Conservation (phyloP, 148 eudicot genomes). For the Vaccinium vitisidaea region DNA sequence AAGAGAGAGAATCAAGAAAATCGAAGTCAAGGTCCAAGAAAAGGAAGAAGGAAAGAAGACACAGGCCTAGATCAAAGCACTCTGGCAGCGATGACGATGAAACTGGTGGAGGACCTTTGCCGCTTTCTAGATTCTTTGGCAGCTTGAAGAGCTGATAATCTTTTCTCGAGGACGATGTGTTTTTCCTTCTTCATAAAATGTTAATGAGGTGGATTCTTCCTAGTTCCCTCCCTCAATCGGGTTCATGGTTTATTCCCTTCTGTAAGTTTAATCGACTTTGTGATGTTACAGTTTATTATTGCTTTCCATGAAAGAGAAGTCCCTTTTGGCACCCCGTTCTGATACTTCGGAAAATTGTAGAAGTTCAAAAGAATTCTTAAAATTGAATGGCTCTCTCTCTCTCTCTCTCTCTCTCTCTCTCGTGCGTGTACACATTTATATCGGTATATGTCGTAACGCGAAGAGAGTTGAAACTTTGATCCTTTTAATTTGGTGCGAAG, state of each 20-base stretch:
- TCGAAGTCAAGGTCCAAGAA: slow-evolving; percentile 70
- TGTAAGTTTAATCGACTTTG: background rate
- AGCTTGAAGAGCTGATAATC: slow-evolving; percentile 51
- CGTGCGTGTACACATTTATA: background rate
- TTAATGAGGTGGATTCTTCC: slow-evolving; percentile 1
- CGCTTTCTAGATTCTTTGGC: slow-evolving; percentile 95
- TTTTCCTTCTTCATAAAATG: background rate
- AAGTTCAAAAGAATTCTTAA: background rate
- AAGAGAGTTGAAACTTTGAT: background rate
- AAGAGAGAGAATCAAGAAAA: slow-evolving; percentile 67
- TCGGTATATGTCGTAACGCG: background rate
- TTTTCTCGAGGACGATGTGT: background rate
- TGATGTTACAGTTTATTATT: background rate
- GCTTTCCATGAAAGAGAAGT: slow-evolving; percentile 8
- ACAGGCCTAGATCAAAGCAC: slow-evolving; percentile 66
- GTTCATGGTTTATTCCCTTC: background rate
- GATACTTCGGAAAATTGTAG: background rate
- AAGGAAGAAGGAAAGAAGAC: slow-evolving; percentile 67
- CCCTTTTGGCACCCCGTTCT: background rate
- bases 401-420: background rate
- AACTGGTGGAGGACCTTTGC: slow-evolving; percentile 72
- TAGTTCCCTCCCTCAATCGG: background rate
- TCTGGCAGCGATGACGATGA: slow-evolving; percentile 45
- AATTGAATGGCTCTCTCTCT: background rate
- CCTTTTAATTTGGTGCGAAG: background rate